These are phyloP conservation scores for Evernia prunastri DNA, from an alignment of 495 filamentous ascomycete species.

Conservation along the genomic window DNA sequence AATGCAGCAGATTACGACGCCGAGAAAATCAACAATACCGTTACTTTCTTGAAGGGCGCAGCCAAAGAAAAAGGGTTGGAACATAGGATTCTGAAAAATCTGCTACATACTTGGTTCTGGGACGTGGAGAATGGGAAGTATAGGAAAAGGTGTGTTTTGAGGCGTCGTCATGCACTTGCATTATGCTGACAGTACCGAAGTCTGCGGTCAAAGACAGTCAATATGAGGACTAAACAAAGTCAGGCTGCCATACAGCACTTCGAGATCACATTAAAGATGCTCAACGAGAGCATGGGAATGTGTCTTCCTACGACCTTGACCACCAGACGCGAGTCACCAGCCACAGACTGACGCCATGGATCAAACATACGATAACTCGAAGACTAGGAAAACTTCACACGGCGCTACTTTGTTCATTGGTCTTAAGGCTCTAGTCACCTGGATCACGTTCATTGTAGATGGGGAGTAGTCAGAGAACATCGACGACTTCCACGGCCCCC, in stretches of 20 bases:
- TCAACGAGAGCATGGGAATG: constrained; percentile 65
- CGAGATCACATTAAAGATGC: constrained; percentile 58
- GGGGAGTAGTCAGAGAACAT: not conserved
- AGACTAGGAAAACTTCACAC: not conserved
- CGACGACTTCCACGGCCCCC: not conserved
- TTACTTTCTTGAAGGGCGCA: constrained; percentile 70
- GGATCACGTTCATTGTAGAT: not conserved
- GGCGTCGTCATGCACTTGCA: not conserved
- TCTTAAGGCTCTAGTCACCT: not conserved
- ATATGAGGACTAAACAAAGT: constrained; percentile 30
- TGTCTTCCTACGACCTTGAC: constrained; percentile 41
- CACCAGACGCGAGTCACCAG: not conserved
- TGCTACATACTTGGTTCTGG: constrained; percentile 59
- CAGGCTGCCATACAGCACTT: constrained; percentile 48
- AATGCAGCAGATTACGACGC: constrained; percentile 47
- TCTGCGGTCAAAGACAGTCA: constrained; percentile 24
- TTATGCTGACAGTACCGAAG: constrained; percentile 11
- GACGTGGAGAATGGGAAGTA: constrained; percentile 36
- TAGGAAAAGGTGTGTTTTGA: constrained; percentile 34
- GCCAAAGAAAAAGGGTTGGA: constrained; percentile 61
- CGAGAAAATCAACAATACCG: constrained; percentile 60
- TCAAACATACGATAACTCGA: not conserved
- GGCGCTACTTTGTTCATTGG: not conserved
- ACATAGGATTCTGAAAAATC: constrained; percentile 71
- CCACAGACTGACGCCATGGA: not conserved